Evolutionary conservation across 129 eudicot species (phyloP), one percentile per base, ranked within the genome.

Genomic region (Apium graveolens): DNA sequence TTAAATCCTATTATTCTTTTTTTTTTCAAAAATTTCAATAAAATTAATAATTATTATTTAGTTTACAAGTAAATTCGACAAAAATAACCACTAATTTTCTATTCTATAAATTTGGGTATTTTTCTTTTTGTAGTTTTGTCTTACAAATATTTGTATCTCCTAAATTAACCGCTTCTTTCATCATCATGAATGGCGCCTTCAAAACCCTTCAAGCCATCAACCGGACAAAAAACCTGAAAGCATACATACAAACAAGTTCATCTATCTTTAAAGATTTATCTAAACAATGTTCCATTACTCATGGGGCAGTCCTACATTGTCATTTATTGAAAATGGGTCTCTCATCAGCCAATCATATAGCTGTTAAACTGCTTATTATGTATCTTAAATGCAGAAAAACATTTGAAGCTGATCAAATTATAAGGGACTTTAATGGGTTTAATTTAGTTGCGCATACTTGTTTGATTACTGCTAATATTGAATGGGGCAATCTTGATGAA

Each of bases 401-500:
- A 21, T 3, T 26, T 8, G 90, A 91, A 78, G 89, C 82, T 63
- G 73, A 91, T 68, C 85, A 86, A n/a, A 76, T 91, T 60, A 80
- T 91, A 37, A 89, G 80, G 79, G 88, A 86, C 24, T 86, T 83
- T 77, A 48, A 83, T 55, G 88, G 88, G 79, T 89, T 89, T 75
- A 82, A 89, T 77, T 76, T 86, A 81, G 82, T 91, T 78, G 94
- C 77, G 1, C 88, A 87, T 7, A 91, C 89, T 57, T 91, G 97
- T 82, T 80, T 91, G 86, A 90, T 89, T 14, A 44, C 51, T 39
- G 87, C 90, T 4, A 87, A 84, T 70, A 82, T 87, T 4, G 83
- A 91, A 5, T 69, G 78, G 83, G 94, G 92, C 10, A 75, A 81
- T 53, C 21, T 82, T 3, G 81, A 65, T 29, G 79, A 77, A 39